Base-by-base conservation (phyloP, 2,329 filamentous ascomycete species). In the Hypoxylon sp. region DNA sequence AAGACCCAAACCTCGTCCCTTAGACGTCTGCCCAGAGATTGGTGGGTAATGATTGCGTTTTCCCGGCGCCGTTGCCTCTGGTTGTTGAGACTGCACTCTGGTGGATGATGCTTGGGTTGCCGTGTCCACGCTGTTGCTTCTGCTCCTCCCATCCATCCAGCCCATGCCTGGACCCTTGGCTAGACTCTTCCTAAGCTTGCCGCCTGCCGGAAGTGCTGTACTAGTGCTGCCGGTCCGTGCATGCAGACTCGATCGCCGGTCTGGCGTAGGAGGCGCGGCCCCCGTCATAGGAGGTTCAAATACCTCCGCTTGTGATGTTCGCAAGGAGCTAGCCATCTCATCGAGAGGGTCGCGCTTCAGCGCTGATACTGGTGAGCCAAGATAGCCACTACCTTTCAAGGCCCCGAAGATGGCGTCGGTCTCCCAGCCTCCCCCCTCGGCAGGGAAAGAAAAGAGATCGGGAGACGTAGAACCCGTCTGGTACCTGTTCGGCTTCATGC, bases 391-490 rank as follows among this genome's bases (percentile, higher is more conserved):
- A 52, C 79, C 81, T n/a, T 76, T 75, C 2, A 81, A 73, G 11
- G 77, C 72, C 1, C 83, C 83, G 69, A 85, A 85, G 76, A 86
- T 85, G 27, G 79, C 80, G 7, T 84, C 80, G 8, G 82, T 79
- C 17, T 82, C 80, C 87, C 87, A 88, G 8, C 80, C 79, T 15
- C 75, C 75, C 0, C 79, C 74, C 6, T 74, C 78, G 0, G 76
- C 77, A 0, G 86, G 86, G 63, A 89, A 87, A 17, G 82, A 80
- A 65, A 88, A 88, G 1, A 88, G 78, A 62, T 88, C 87, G 0
- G 86, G 86, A 3, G 86, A 87, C 0, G 27, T 78, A 75, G 47
- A 73, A 68, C 62, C 67, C 8, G 19, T 31, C 42, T 73, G 64
- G n/a, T 58, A 54, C 11, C 69, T 75, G 2, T 77, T 74, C 0